Percentiles rank a stretch among this genome's conserved stretches.
Evolutionary conservation across 2,329 filamentous ascomycete genomes (phyloP).

Genomic region (Claviceps citrina): DNA sequence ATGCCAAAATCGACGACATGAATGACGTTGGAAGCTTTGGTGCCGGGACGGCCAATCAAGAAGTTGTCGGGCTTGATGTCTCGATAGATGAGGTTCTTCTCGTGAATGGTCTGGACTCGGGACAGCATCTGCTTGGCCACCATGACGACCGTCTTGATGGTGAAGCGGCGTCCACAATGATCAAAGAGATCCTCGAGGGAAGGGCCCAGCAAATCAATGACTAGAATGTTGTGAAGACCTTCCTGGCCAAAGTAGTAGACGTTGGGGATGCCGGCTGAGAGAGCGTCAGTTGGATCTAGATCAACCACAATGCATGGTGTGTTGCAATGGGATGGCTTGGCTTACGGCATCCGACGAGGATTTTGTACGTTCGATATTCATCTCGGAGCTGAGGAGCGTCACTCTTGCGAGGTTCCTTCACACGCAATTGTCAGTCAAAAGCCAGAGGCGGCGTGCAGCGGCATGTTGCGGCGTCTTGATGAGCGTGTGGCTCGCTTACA

Average conservation of each 20-base stretch:
- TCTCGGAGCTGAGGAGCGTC: conserved; percentile 94
- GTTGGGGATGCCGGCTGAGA: conserved; percentile 71
- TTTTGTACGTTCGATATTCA: conserved; percentile 99
- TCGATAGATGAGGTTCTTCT: conserved; percentile 98
- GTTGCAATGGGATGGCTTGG: background rate
- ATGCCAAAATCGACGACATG: conserved; percentile 98
- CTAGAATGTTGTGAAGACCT: conserved; percentile 99
- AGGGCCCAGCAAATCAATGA: conserved; percentile 87
- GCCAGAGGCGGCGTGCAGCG: background rate
- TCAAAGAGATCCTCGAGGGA: conserved; percentile 98
- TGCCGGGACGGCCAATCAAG: conserved; percentile 87
- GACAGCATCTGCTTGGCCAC: conserved; percentile 97
- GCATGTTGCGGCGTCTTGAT: background rate
- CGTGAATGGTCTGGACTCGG: conserved; percentile 98
- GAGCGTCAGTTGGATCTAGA: background rate
- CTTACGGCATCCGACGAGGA: conserved; percentile 96
- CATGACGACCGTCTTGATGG: conserved; percentile 94
- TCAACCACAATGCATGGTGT: background rate
- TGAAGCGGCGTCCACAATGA: conserved; percentile 99
- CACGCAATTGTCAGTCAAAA: conserved; percentile 3
- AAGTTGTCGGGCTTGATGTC: conserved; percentile 99
- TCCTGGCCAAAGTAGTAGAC: conserved; percentile 99
- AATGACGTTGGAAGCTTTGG: conserved; percentile 93
- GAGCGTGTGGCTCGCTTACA: conserved; percentile 40
- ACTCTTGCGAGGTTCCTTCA: conserved; percentile 89